These are phyloP conservation scores for Graphium sp. DNA, from an alignment of 2,329 filamentous ascomycete genomes.

Conservation along the genomic window DNA sequence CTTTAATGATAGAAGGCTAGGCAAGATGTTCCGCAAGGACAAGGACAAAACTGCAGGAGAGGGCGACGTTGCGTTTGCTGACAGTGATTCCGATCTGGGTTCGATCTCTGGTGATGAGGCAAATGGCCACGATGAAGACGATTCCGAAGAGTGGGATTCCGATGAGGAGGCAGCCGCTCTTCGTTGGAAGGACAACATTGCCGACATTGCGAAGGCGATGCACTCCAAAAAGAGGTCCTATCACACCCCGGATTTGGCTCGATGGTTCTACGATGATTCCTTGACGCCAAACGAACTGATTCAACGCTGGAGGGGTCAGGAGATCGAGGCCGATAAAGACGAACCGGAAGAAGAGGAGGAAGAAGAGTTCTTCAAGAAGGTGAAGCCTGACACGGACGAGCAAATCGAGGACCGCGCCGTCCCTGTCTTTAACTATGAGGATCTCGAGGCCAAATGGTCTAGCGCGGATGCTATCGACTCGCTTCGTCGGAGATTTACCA, in stretches of 20 bases:
- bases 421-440: conserved; percentile 63
- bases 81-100: conserved; percentile 91
- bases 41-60: conserved; percentile 31
- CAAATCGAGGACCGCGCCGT: conserved; percentile 65
- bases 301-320: conserved; percentile 61
- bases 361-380: conserved; percentile 49
- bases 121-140: conserved; percentile 24
- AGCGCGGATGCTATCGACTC: conserved; percentile 60
- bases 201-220: conserved; percentile 54
- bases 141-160: conserved; percentile 33
- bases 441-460: conserved; percentile 74
- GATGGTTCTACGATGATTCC: conserved; percentile 75
- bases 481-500: conserved; percentile 60
- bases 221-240: conserved; percentile 57
- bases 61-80: conserved; percentile 76
- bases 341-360: conserved; percentile 38
- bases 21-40: conserved; percentile 40
- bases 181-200: conserved; percentile 80
- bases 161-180: conserved; percentile 57
- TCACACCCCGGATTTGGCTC: conserved; percentile 66
- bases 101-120: conserved; percentile 52
- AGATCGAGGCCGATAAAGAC: conserved; percentile 19
- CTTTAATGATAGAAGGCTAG: conserved; percentile 41
- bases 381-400: conserved; percentile 48
- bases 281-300: conserved; percentile 62